Evolutionary conservation across 495 filamentous ascomycete genomes (phyloP).

Genomic region (Xylaria flabelliformis): DNA sequence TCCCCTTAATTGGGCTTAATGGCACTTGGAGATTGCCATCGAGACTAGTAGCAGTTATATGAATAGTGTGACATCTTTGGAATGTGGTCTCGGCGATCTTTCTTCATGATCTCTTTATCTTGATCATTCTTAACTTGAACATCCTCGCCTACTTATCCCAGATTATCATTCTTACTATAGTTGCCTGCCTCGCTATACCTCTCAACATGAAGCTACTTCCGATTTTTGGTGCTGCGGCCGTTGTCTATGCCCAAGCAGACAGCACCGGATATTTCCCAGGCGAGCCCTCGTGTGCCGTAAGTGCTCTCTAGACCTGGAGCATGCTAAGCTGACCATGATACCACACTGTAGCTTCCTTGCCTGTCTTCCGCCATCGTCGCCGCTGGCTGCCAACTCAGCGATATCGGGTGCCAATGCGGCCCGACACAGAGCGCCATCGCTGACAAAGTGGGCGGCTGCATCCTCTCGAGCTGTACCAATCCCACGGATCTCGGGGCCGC

Average conservation of each 20-base stretch:
- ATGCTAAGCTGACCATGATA: background rate
- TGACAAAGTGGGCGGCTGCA: slow-evolving; percentile 19
- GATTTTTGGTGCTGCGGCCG: slow-evolving; percentile 15
- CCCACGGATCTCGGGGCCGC: slow-evolving; percentile 26
- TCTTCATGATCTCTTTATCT: background rate
- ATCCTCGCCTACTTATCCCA: background rate
- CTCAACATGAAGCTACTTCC: slow-evolving; percentile 23
- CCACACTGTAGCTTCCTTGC: slow-evolving; percentile 32
- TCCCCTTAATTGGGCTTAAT: background rate
- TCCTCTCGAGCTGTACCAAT: slow-evolving; percentile 28
- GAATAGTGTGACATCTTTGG: background rate
- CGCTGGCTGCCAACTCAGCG: slow-evolving; percentile 35
- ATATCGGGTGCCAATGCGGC: slow-evolving; percentile 33
- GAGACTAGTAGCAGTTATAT: background rate
- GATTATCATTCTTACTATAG: background rate
- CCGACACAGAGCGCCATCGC: slow-evolving; percentile 30
- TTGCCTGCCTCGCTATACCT: background rate
- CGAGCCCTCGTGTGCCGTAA: slow-evolving; percentile 28
- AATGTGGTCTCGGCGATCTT: slow-evolving; percentile 12
- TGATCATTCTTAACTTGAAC: slow-evolving; percentile 3
- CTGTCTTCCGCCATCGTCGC: slow-evolving; percentile 37
- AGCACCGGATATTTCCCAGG: slow-evolving; percentile 30
- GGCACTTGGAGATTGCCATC: background rate
- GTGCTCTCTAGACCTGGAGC: background rate
- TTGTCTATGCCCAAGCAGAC: slow-evolving; percentile 21